phyloP scores from a whole-genome alignment of 2,329 filamentous ascomycete genomes.

The Sarocladium kiliense region DNA sequence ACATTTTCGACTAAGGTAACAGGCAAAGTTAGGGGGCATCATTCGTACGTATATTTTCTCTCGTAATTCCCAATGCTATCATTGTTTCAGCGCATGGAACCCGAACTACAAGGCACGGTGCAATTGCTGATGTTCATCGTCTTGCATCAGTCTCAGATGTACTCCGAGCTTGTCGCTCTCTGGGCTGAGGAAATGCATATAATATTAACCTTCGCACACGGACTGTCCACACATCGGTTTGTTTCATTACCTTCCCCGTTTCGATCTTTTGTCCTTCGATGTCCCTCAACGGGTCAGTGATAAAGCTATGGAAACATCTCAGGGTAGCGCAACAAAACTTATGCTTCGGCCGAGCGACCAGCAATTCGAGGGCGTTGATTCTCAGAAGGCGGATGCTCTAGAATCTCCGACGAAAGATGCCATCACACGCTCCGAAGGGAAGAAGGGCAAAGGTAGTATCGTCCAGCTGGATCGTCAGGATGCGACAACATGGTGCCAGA shows the following conservation, averaged over 20 bases:
- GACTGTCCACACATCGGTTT: background rate
- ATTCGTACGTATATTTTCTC: background rate
- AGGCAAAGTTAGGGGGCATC: background rate
- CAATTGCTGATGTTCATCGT: background rate
- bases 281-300: background rate
- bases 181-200: background rate
- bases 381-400: background rate
- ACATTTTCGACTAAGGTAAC: background rate
- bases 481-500: background rate
- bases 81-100: background rate
- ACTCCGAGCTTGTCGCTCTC: background rate
- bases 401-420: background rate
- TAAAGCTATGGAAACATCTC: background rate
- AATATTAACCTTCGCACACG: background rate
- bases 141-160: background rate
- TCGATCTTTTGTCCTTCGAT: background rate
- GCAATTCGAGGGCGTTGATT: background rate
- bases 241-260: background rate
- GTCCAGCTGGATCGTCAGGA: background rate
- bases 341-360: background rate
- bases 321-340: background rate
- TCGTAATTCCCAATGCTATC: background rate
- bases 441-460: background rate
- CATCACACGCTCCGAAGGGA: background rate
- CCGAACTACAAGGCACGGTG: background rate